Conservation (phyloP, 306 rosid species). For the Oemleria cerasiformis region DNA sequence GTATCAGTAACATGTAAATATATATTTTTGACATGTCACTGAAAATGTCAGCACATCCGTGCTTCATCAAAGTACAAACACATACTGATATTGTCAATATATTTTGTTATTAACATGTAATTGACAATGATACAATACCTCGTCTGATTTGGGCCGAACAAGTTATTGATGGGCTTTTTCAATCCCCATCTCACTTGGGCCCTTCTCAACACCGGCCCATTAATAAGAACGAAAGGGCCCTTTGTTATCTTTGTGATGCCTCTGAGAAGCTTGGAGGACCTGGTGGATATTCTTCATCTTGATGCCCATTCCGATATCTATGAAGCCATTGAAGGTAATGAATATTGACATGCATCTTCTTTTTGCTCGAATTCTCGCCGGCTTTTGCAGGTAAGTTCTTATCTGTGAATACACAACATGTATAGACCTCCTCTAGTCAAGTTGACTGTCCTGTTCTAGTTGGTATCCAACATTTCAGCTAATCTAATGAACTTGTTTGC, state of each 20-base stretch:
- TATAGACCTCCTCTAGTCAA: background rate
- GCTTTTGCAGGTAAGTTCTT: constrained; percentile 76
- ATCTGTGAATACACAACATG: background rate
- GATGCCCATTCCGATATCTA: constrained; percentile 98
- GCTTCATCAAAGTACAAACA: too few species aligned
- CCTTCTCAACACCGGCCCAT: background rate
- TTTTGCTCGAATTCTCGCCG: constrained; percentile 90
- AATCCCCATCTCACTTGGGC: background rate
- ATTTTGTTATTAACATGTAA: too few species aligned
- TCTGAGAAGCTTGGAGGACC: constrained; percentile 96
- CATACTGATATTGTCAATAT: too few species aligned
- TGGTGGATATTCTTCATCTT: constrained; percentile 85
- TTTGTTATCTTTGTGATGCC: background rate
- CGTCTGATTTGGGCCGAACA: background rate
- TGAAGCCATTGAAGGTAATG: constrained; percentile 75
- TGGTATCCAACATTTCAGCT: background rate
- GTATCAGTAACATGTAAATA: too few species aligned
- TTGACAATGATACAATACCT: too few species aligned
- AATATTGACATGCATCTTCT: constrained; percentile 89
- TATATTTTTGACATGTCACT: too few species aligned
- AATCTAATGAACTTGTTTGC: constrained; percentile 17
- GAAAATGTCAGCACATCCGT: too few species aligned
- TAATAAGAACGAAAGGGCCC: background rate
- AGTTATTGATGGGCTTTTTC: background rate
- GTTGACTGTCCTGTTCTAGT: constrained; percentile 10